These are phyloP conservation scores for Plasmodium gallinaceum DNA, from an alignment of 169 alveolate species.

Conservation along the genomic window DNA sequence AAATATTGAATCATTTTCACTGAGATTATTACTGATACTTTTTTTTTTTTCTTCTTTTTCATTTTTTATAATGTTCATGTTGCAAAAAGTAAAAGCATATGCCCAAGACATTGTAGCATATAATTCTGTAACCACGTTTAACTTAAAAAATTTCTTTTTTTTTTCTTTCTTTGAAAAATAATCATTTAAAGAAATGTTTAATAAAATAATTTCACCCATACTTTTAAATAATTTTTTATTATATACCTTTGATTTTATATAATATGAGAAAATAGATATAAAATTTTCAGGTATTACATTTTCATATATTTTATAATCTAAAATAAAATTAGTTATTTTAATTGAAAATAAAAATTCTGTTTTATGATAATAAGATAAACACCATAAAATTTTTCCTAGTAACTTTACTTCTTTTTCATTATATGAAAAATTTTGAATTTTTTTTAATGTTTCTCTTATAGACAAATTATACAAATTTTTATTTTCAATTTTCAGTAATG, in stretches of 20 bases:
- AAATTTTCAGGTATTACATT: slow-evolving; percentile 60
- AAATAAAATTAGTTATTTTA: slow-evolving; percentile 31
- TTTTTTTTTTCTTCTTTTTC: slow-evolving; percentile 6
- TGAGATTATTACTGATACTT: not conserved
- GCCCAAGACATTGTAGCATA: slow-evolving; percentile 78
- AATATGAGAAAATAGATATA: slow-evolving; percentile 67
- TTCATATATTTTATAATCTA: slow-evolving; percentile 28
- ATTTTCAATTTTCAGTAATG: slow-evolving; percentile 65
- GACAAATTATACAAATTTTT: slow-evolving; percentile 23
- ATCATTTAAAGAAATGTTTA: slow-evolving; percentile 28
- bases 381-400: slow-evolving; percentile 73
- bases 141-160: slow-evolving; percentile 6
- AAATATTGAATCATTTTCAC: slow-evolving; percentile 25
- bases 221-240: slow-evolving; percentile 38
- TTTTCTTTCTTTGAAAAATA: slow-evolving; percentile 1
- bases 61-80: not conserved
- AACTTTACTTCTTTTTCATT: slow-evolving; percentile 37
- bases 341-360: slow-evolving; percentile 58
- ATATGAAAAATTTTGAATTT: not conserved
- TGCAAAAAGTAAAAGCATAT: slow-evolving; percentile 64
- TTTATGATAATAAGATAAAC: slow-evolving; percentile 74
- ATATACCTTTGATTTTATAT: slow-evolving; percentile 69
- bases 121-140: slow-evolving; percentile 46
- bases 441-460: slow-evolving; percentile 15
- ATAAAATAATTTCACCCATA: slow-evolving; percentile 24